Conservation (phyloP, 1,284 basidiomycete genomes). For the Marasmius tenuissimus region DNA sequence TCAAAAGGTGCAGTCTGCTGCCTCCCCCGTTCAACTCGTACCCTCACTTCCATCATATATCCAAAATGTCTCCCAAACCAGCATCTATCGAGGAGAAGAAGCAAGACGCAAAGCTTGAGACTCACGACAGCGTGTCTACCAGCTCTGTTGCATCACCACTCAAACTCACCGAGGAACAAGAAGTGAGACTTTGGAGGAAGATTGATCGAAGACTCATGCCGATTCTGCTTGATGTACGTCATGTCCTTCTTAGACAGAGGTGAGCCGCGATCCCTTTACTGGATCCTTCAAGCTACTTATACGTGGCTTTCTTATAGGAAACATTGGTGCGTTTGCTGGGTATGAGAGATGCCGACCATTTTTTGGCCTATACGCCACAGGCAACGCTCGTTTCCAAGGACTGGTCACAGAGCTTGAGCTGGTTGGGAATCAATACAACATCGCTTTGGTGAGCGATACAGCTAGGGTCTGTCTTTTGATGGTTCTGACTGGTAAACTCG, state of each 20-base stretch:
- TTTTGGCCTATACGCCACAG: conserved; percentile 28
- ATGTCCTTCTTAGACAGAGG: conserved; percentile 68
- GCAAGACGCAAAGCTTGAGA: background rate
- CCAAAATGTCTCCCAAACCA: background rate
- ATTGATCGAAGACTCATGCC: conserved; percentile 65
- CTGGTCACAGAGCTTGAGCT: conserved; percentile 52
- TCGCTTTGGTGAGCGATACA: conserved; percentile 50
- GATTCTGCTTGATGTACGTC: conserved; percentile 62
- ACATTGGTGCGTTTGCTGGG: conserved; percentile 42
- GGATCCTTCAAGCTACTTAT: background rate
- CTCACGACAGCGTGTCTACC: background rate
- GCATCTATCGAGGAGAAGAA: background rate
- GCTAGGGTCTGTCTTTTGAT: background rate
- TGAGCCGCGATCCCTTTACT: conserved; percentile 18
- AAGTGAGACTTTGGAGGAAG: conserved; percentile 61
- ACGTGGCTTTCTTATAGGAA: conserved; percentile 35
- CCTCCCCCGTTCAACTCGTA: too few relatives aligned
- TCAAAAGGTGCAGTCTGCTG: too few relatives aligned
- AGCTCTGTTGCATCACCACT: conserved; percentile 44
- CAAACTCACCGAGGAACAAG: conserved; percentile 47
- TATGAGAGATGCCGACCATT: background rate
- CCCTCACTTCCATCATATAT: background rate
- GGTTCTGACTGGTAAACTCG: background rate
- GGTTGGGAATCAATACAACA: conserved; percentile 61
- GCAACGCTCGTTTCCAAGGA: conserved; percentile 68